phyloP scores from a whole-genome alignment of 1,284 basidiomycete species.

The Moesziomyces parantarcticus region DNA sequence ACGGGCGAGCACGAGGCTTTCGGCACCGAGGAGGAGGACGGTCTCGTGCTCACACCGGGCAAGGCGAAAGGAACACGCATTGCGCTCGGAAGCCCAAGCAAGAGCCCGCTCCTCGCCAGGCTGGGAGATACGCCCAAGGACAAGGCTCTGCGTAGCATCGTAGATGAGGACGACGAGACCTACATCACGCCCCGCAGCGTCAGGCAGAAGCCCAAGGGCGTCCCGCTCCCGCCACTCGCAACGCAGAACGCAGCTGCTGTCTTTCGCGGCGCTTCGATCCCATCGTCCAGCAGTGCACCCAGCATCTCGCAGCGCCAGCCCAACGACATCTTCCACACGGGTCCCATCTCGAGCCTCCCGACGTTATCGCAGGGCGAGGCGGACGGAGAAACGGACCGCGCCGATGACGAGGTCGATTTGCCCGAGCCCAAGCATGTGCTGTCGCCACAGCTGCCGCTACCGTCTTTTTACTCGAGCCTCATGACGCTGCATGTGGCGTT shows the following conservation, averaged over 20 bases:
- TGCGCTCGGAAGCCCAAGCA: conserved; percentile 31
- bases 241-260: conserved; percentile 41
- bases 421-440: conserved; percentile 24
- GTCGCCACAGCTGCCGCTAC: conserved; percentile 45
- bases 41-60: conserved; percentile 47
- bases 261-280: conserved; percentile 18
- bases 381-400: neutral
- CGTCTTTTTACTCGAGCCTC: conserved; percentile 48
- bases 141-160: conserved; percentile 20
- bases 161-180: conserved; percentile 42
- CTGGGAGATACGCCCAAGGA: conserved; percentile 20
- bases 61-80: conserved; percentile 31
- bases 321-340: conserved; percentile 1
- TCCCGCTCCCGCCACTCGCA: conserved; percentile 32
- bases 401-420: conserved; percentile 2
- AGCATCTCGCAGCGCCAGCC: neutral
- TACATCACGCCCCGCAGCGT: conserved; percentile 45
- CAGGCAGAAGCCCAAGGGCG: conserved; percentile 31
- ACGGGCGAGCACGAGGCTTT: conserved; percentile 27
- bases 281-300: conserved; percentile 20
- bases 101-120: conserved; percentile 23
- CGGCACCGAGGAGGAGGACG: conserved; percentile 44
- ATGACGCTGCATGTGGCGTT: conserved; percentile 55
- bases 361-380: conserved; percentile 15
- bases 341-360: neutral